phyloP scores from a whole-genome alignment of 75 land plant species.

The Isoetes taiwanensis region DNA sequence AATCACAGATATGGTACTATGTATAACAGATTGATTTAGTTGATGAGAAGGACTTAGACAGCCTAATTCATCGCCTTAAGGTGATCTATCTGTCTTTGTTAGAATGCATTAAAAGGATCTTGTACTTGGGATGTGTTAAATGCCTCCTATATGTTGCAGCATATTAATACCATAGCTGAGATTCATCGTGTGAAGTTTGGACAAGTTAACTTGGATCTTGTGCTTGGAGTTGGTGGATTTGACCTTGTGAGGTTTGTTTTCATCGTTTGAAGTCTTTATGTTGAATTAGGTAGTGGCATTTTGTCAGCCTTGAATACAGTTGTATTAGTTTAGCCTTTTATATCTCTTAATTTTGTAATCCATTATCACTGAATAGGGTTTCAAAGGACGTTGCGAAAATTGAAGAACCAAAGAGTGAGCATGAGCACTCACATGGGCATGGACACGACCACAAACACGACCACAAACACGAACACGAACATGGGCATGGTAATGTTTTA shows the following conservation, averaged over 20 bases:
- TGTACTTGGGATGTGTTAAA: too few relatives aligned
- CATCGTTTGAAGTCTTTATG: too few relatives aligned
- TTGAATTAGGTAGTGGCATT: too few relatives aligned
- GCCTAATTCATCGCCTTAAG: conserved; percentile 50
- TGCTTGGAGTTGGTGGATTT: conserved; percentile 88
- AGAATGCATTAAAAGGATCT: too few relatives aligned
- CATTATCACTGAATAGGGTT: background rate
- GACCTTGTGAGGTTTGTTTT: conserved; percentile 68
- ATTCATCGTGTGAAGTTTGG: conserved; percentile 58
- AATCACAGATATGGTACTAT: too few relatives aligned
- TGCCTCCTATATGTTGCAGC: too few relatives aligned
- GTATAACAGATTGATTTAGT: conserved; percentile 93
- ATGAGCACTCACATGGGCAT: conserved; percentile 8
- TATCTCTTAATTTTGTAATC: background rate
- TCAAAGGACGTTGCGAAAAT: background rate
- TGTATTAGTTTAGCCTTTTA: background rate
- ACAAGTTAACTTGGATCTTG: conserved; percentile 81
- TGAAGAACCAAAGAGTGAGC: background rate
- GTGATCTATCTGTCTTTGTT: conserved; percentile 11
- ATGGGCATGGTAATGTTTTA: too few relatives aligned
- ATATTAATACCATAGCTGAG: conserved; percentile 67
- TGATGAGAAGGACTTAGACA: conserved; percentile 39
- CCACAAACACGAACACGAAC: too few relatives aligned
- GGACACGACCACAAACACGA: conserved; percentile 11
- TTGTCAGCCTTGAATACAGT: background rate